These are phyloP conservation scores for Blumeriella jaapii DNA, from an alignment of 2,329 filamentous ascomycete genomes.

Conservation along the genomic window DNA sequence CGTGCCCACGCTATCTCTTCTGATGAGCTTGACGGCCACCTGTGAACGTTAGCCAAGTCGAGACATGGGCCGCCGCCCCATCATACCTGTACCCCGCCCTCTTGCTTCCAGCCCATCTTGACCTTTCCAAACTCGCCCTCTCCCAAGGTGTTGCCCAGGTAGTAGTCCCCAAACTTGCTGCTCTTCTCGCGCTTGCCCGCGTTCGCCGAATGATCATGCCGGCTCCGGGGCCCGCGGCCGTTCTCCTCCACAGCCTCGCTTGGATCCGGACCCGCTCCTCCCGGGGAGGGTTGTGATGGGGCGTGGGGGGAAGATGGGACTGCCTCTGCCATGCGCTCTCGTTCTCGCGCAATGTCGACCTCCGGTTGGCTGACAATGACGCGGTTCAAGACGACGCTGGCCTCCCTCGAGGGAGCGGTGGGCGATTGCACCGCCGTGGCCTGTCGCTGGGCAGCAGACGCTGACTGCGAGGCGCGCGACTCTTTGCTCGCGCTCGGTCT, in stretches of 20 bases:
- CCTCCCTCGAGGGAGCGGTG: constrained; percentile 56
- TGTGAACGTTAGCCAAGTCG: constrained; percentile 28
- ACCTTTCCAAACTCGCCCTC: constrained; percentile 99
- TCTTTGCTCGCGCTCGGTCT: constrained; percentile 31
- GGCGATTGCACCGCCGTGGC: constrained; percentile 37
- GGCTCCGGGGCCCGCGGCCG: constrained; percentile 35
- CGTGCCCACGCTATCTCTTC: constrained; percentile 76
- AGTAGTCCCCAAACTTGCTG: constrained; percentile 89
- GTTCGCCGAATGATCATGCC: constrained; percentile 45
- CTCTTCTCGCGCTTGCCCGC: constrained; percentile 52
- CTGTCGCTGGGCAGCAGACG: constrained; percentile 24
- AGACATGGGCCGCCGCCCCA: background rate
- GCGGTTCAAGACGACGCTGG: constrained; percentile 67
- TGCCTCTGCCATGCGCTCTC: constrained; percentile 55
- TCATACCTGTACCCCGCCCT: constrained; percentile 70
- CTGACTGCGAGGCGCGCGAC: constrained; percentile 27
- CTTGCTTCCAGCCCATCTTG: constrained; percentile 95
- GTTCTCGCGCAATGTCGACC: constrained; percentile 60
- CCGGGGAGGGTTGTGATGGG: constrained; percentile 33
- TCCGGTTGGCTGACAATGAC: constrained; percentile 67
- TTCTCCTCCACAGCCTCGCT: constrained; percentile 39
- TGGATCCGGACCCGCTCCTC: constrained; percentile 37
- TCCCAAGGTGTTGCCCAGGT: constrained; percentile 87
- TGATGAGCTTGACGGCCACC: constrained; percentile 97
- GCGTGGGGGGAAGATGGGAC: constrained; percentile 32